phyloP scores from a whole-genome alignment of 495 filamentous ascomycete species.

The Neurospora intermedia region DNA sequence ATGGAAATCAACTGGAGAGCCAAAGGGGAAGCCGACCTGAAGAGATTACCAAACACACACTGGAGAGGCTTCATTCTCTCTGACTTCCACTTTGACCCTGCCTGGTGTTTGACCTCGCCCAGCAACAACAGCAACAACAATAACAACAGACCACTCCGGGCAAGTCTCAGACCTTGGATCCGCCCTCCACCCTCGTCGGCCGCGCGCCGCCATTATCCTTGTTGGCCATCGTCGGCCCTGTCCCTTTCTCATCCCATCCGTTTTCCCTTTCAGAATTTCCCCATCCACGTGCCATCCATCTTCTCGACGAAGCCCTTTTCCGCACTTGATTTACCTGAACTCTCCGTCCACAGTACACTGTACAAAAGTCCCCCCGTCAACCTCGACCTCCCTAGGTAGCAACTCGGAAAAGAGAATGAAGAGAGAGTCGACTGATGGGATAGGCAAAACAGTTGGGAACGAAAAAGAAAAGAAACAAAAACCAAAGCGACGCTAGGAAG shows the following conservation, averaged over 20 bases:
- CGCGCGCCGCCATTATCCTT: neutral
- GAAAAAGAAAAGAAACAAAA: neutral
- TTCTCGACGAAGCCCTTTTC: neutral
- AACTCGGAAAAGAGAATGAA: neutral
- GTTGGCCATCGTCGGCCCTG: neutral
- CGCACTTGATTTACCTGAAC: neutral
- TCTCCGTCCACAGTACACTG: neutral
- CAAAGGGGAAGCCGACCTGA: neutral
- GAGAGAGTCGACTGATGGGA: neutral
- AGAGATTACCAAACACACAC: neutral
- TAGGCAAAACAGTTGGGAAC: neutral
- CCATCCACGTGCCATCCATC: neutral
- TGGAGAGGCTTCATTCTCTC: neutral
- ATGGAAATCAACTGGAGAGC: neutral
- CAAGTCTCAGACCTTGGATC: neutral
- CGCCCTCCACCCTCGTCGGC: neutral
- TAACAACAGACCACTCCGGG: neutral
- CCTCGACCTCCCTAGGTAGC: neutral
- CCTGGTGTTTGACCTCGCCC: neutral
- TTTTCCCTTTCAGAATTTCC: constrained; percentile 1
- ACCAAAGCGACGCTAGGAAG: neutral
- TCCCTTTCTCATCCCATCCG: neutral
- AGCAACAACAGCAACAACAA: neutral
- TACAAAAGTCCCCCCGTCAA: constrained; percentile 1
- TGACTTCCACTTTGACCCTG: neutral